Base-by-base conservation (phyloP, 2,329 filamentous ascomycete species). In the Colletotrichum endophyticum region DNA sequence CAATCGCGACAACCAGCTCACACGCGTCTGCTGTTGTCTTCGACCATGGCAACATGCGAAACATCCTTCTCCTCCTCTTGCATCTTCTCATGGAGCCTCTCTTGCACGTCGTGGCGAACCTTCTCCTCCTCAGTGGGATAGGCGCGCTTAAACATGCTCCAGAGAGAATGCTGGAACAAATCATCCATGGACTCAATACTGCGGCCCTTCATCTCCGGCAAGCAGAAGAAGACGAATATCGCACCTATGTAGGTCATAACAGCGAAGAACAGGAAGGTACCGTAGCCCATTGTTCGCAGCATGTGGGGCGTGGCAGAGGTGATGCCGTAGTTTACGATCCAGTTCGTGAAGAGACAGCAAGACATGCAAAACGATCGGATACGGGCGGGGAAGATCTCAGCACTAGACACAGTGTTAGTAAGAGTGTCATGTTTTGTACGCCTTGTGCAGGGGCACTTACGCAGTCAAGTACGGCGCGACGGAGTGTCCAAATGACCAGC, bases 201-300 rank as follows among this genome's bases (percentile, higher is more conserved):
- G 27, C 88, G 82, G 68, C 88, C 88, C 78, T 89, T 89, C 19
- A 88, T 88, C 80, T 90, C 88, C 1, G 89, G 88, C 32, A 90
- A 81, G 70, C 87, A 86, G 81, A 89, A 87, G 79, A 84, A 89
- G 8, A 87, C 83, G 72, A 86, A 88, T 70, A 86, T 80, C 22
- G 25, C 66, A 16, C 72, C 70, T 3, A 71, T 44, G 59, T 74
- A 76, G 6, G 76, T 74, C 61, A 73, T 61, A 12, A 66, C 25
- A 32, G 61, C 68, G 11, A 78, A 79, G 70, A 78, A 73, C 3
- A 78, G 56, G 44, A 79, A 79, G 15, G 74, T 75, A 32, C 67
- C 72, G 44, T 78, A 67, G 22, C 74, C 69, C 73, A 78, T 77
- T 2, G 69, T 70, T 8, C 72, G 56, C 66, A 79, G 75, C 76